Evolutionary conservation across 2,329 filamentous ascomycete genomes (phyloP).

Genomic region (Colletotrichum echinochloae): DNA sequence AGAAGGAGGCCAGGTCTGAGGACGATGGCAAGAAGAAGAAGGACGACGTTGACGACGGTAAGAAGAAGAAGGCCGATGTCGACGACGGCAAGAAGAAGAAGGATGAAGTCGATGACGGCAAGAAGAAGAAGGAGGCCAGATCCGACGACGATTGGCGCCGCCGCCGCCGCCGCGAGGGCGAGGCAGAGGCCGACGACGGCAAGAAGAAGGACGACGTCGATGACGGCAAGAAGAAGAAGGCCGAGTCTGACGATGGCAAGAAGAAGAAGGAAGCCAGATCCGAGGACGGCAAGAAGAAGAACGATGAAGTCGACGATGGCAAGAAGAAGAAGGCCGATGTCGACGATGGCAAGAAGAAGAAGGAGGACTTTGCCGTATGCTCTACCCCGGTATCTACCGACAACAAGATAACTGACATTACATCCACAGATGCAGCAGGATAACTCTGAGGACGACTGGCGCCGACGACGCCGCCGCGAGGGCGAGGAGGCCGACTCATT

Average conservation of each 20-base stretch:
- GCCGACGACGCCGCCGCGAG: too few species aligned
- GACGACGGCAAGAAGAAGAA: too few species aligned
- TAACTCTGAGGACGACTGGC: too few species aligned
- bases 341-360: too few species aligned
- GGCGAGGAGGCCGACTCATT: too few species aligned
- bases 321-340: neutral
- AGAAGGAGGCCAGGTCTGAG: neutral
- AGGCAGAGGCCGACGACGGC: neutral
- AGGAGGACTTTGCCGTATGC: too few species aligned
- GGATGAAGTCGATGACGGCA: neutral
- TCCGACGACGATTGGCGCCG: too few species aligned
- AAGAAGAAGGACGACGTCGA: neutral
- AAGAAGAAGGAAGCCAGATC: neutral
- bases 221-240: neutral
- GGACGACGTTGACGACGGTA: too few species aligned
- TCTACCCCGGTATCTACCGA: too few species aligned
- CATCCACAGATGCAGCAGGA: too few species aligned
- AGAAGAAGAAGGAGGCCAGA: neutral
- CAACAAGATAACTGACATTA: too few species aligned
- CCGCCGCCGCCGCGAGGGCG: neutral
- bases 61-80: neutral
- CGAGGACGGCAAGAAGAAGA: neutral
- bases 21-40: neutral
- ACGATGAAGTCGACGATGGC: neutral
- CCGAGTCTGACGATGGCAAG: neutral